phyloP scores from a whole-genome alignment of 495 filamentous ascomycete species.

The Hypoxylon fuscum region DNA sequence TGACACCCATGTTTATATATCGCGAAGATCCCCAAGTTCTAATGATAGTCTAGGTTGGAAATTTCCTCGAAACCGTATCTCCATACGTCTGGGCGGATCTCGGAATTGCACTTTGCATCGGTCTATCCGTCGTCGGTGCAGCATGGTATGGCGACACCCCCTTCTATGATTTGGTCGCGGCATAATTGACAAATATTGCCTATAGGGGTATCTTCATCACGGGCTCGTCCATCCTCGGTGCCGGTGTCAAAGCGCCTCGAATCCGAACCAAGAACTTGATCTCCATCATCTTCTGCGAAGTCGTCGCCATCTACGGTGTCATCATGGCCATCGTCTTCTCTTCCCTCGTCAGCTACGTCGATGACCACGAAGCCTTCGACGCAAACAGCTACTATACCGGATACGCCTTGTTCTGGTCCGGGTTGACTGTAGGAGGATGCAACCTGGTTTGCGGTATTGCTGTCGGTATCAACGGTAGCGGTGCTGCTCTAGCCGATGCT shows the following conservation, averaged over 20 bases:
- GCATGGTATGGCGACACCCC: conserved; percentile 81
- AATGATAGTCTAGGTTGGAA: conserved; percentile 73
- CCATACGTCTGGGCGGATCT: conserved; percentile 92
- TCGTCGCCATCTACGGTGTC: conserved; percentile 99
- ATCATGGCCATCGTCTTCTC: conserved; percentile 99
- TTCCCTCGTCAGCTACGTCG: conserved; percentile 77
- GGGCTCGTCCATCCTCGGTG: conserved; percentile 97
- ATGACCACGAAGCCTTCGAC: conserved; percentile 69
- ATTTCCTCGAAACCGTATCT: conserved; percentile 92
- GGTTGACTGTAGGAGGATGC: conserved; percentile 91
- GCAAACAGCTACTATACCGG: conserved; percentile 91
- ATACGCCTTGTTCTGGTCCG: conserved; percentile 95
- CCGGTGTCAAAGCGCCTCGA: conserved; percentile 92
- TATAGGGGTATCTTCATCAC: conserved; percentile 99
- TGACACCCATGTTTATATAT: conserved; percentile 9
- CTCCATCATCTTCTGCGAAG: conserved; percentile 99
- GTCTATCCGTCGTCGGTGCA: conserved; percentile 93
- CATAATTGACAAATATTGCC: conserved; percentile 15
- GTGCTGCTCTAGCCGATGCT: conserved; percentile 95
- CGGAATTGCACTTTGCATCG: conserved; percentile 94
- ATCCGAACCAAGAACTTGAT: conserved; percentile 99
- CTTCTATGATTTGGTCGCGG: conserved; percentile 5
- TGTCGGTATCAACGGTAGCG: conserved; percentile 97
- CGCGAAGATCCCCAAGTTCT: conserved; percentile 33
- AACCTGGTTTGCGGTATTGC: conserved; percentile 96